Base-by-base conservation (phyloP, 805 yeast genomes). In the Barnettozyma wickerhamii region DNA sequence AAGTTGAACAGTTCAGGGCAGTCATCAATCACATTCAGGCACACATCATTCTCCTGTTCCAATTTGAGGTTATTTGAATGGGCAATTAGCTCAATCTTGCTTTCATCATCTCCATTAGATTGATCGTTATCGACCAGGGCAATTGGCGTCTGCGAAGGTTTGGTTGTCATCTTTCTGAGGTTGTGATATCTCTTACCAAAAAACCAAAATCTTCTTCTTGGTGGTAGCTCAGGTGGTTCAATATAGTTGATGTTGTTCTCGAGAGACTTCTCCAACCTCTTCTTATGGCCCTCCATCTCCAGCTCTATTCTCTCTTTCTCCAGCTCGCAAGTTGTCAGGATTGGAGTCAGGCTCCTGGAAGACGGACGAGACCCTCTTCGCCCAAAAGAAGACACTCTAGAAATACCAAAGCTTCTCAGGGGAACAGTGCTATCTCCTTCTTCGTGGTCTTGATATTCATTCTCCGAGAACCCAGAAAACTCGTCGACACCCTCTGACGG, bases 71-170 rank as follows among this genome's bases (percentile, higher is more conserved):
- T 30, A 28, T 39, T 43, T 12, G 51, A 43, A 28, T 43, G 45
- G 5, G 50, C 41, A 10, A 45, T 47, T 10, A 45, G 30, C 17
- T 42, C 50, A 35, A 49, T 47, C 19, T 43, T 33, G 19, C 37
- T 33, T 7, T 17, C 21, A 19, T 24, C 21, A 6, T 18, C 35
- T 26, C 19, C 28, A 7, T 37, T 28, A 14, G 19, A 35, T 33
- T 12, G 17, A 7, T 20, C 43, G 6, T 28, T 23, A 24, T 42
- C 20, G 19, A 42, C 26, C n/a, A 33, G 30, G n/a, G 23, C 37
- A 27, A 33, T 37, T 23, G 32, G 40, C 17, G 33, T 27, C 12
- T 20, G 29, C 10, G 20, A 29, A 5, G 15, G 9, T 14, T 14
- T 6, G 10, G 34, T 30, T 17, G n/a, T 30, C 30, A 23, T 23